Evolutionary conservation across 116 monocot species (phyloP), one percentile per base, ranked within the genome.

Genomic region (Papilionanthe hybrid): DNA sequence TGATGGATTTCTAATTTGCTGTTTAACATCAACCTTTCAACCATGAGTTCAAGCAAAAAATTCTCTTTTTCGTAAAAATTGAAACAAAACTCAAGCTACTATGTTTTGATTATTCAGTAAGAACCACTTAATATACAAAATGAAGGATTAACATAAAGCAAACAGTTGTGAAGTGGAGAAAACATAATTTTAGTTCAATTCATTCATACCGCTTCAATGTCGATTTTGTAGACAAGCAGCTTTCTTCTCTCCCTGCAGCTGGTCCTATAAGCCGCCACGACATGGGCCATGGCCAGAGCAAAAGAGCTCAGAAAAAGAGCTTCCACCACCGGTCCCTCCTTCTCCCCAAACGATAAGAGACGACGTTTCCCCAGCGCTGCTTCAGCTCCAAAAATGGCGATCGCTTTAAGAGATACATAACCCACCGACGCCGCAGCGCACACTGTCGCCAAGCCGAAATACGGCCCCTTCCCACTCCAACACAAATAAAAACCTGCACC

Each of bases 401-500:
- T 43, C 12, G 83, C 87, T 86, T 94, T 94, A 37, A 84, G 80
- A 18, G 81, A 71, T 5, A 86, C 92, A 29, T 86, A 95, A 0
- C 69, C 87, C 32, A 73, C 71, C 30, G 95, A 92, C 9, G 53
- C 65, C 29, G 85, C 44, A 18, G 86, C 86, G 63, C 89, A 87
- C 3, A 85, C 3, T 12, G 77, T 77, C 44, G 91, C 72, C 44
- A 88, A 72, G 30, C 65, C 83, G 9, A 95, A 72, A 56, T 95
- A 92, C 29, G 89, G 85, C 53, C 91, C 92, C 15, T 88, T 75
- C 43, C 84, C 89, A 6, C 86, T 88, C 37, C 84, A 92, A 0
- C 82, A 41, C 23, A 83, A 44, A 42, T 92, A 95, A 12, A 83
- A 83, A 72, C 86, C 95, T 95, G 84, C 71, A 53, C 20, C 13